Evolutionary conservation across 73 alveolate genomes (phyloP), one percentile per base, ranked within the genome.

Genomic region (Paramecium sonneborni): DNA sequence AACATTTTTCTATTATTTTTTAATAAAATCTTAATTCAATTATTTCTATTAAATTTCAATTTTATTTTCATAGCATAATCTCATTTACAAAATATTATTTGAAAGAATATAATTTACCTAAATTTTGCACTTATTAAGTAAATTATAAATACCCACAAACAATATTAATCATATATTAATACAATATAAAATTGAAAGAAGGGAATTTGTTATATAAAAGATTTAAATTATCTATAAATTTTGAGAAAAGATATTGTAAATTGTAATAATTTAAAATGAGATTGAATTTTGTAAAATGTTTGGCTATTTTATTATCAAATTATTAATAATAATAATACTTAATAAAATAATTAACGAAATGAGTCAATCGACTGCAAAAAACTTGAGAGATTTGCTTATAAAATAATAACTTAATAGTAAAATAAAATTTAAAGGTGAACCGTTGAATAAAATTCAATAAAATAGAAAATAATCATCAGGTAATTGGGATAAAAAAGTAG

Each of bases 401-500:
- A 79, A 79, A 79, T 79, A 79, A 34, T 79, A 79, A 79, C 76
- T 79, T 24, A 79, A 79, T 34, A 43, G 76, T 34, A 79, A 79
- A 44, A 79, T 79, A 12, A 38, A 39, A 79, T 79, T 79, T 44
- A 79, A 79, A 46, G 90, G 90, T 21, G 90, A 79, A 79, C 90
- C 90, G 15, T 11, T 79, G 6, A 79, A 23, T 23, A 26, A 39
- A 79, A 24, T 46, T 21, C 30, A 79, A 34, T 39, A 1, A 39
- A 79, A n/a, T 23, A 32, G 74, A 2, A 79, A 79, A n/a, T 62
- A 79, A 79, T 74, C 90, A n/a, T 68, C 90, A 43, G 90, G 90
- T 8, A 79, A 79, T 79, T 79, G 90, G 90, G 90, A 79, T 79
- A 79, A 79, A 46, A 79, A 79, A 34, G 76, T 79, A 8, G 90